phyloP scores from a whole-genome alignment of 805 yeast genomes.

The Schwanniomyces pseudopolymorphus region DNA sequence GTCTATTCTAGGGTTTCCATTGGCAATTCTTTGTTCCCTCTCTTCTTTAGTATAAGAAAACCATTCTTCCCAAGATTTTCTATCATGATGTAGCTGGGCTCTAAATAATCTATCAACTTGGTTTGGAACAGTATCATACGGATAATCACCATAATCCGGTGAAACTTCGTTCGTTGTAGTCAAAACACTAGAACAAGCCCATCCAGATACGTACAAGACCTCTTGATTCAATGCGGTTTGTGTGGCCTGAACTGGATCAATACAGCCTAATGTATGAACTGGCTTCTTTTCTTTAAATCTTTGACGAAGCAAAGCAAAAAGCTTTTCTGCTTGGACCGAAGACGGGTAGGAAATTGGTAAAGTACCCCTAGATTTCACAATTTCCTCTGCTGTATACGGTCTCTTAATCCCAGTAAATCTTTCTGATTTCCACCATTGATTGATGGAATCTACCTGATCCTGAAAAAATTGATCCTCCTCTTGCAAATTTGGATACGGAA shows the following conservation, averaged over 20 bases:
- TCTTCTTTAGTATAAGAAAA: conserved; percentile 1
- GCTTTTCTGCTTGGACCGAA: conserved; percentile 51
- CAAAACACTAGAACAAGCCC: conserved; percentile 39
- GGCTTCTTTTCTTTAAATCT: conserved; percentile 45
- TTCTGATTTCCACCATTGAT: conserved; percentile 2
- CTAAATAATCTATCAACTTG: conserved; percentile 4
- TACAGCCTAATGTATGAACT: conserved; percentile 56
- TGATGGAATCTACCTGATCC: conserved; percentile 11
- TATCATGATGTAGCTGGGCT: conserved; percentile 6
- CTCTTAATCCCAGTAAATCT: conserved; percentile 24
- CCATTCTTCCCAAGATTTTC: conserved; percentile 3
- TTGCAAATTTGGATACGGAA: conserved; percentile 31
- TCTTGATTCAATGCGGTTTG: conserved; percentile 49
- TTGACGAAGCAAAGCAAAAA: conserved; percentile 43
- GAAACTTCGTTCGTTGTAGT: conserved; percentile 56
- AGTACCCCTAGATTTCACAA: conserved; percentile 54
- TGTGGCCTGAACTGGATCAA: conserved; percentile 63
- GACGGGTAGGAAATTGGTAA: conserved; percentile 42
- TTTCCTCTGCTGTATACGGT: conserved; percentile 51
- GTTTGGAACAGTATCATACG: conserved; percentile 63
- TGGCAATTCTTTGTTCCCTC: conserved; percentile 2
- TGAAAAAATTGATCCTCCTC: conserved; percentile 13
- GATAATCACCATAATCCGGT: conserved; percentile 69
- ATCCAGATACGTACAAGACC: conserved; percentile 56
- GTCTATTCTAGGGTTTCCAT: conserved; percentile 2